Evolutionary conservation across 176 grass and related monocot species (phyloP).

Genomic region (Phoenix dactylifera): DNA sequence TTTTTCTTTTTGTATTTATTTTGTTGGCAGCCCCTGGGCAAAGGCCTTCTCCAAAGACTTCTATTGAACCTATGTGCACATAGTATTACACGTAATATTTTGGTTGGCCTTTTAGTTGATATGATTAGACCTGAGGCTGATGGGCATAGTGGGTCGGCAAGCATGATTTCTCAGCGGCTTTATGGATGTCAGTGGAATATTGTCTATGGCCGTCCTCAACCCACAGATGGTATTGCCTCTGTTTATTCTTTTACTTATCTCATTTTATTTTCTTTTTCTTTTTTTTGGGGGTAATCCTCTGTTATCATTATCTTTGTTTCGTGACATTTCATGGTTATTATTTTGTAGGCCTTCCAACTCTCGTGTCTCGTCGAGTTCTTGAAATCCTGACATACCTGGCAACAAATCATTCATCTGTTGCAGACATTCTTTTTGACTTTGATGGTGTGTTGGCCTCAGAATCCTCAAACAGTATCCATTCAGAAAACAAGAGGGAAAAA

Average conservation of each 20-base stretch:
- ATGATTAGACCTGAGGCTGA: slow-evolving; percentile 70
- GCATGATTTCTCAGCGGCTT: slow-evolving; percentile 38
- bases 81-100: slow-evolving; percentile 43
- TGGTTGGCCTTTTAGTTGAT: slow-evolving; percentile 51
- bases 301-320: slow-evolving; percentile 13
- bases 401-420: slow-evolving; percentile 49
- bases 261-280: neutral
- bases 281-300: neutral
- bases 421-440: slow-evolving; percentile 42
- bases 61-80: slow-evolving; percentile 69
- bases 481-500: slow-evolving; percentile 5
- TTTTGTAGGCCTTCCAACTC: slow-evolving; percentile 57
- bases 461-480: slow-evolving; percentile 1
- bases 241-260: slow-evolving; percentile 9
- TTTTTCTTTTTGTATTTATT: neutral
- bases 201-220: slow-evolving; percentile 58
- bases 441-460: slow-evolving; percentile 22
- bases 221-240: slow-evolving; percentile 32
- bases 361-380: slow-evolving; percentile 51
- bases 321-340: slow-evolving; percentile 2
- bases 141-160: slow-evolving; percentile 21
- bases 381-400: slow-evolving; percentile 70
- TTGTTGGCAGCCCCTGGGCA: slow-evolving; percentile 63
- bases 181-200: slow-evolving; percentile 75
- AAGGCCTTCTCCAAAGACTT: slow-evolving; percentile 82